These are phyloP conservation scores for Neurospora intermedia DNA, from an alignment of 495 filamentous ascomycete species.

Conservation along the genomic window DNA sequence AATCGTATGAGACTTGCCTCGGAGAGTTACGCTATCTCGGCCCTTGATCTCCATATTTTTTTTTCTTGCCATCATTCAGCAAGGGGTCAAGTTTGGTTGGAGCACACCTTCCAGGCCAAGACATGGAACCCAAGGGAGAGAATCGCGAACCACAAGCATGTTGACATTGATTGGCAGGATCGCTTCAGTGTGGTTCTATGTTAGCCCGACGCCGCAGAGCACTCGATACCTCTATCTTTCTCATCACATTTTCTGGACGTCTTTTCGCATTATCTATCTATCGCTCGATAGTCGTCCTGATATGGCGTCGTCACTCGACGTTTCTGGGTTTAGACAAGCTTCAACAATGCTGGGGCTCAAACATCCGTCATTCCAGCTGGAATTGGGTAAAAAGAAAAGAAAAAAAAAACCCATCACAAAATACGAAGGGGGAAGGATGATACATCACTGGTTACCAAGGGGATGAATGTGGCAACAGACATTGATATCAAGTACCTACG, in stretches of 20 bases:
- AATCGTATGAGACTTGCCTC: background rate
- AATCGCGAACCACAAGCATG: background rate
- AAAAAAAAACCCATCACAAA: background rate
- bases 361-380: background rate
- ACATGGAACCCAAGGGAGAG: background rate
- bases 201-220: background rate
- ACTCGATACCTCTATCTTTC: background rate
- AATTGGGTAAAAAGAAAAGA: background rate
- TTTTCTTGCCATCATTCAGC: background rate
- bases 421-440: background rate
- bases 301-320: background rate
- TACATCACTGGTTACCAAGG: background rate
- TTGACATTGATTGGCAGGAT: background rate
- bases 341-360: background rate
- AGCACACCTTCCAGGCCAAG: background rate
- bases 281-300: background rate
- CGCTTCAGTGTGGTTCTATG: background rate
- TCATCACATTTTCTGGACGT: background rate
- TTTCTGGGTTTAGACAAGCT: background rate
- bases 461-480: background rate
- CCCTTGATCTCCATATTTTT: background rate
- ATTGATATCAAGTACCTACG: background rate
- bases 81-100: background rate
- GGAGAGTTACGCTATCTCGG: background rate
- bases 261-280: background rate